Base-by-base conservation (phyloP, 2,329 filamentous ascomycete species). In the Hirsutella thompsonii region DNA sequence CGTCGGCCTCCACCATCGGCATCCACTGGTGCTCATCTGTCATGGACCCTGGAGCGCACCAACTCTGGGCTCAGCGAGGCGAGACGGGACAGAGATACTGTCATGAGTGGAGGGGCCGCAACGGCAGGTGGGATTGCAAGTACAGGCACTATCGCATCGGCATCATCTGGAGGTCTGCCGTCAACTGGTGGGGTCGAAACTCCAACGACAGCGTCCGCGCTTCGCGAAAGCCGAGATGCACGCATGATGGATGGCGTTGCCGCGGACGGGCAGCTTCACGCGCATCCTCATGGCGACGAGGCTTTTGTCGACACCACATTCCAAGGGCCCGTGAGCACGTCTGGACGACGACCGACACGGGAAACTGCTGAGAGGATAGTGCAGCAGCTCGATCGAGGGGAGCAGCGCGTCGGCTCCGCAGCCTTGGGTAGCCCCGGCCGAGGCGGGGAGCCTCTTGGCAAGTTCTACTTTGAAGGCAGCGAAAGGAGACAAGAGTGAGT, bases 171-270 rank as follows among this genome's bases (percentile, higher is more conserved):
- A 26, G 23, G 23, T 6, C 6, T 26, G 23, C 23, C 11, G 11
- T 26, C 23, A 26, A 26, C 23, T 11, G 36, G 50, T 36, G 50
- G 57, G 18, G 53, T 51, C 38, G 56, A 72, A 51, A 69, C 64
- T 8, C 66, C 63, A 2, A 61, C 60, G 46, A 72, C 56, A 56
- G 51, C 69, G 42, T 58, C 69, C 20, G 60, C 68, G 2, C 56
- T 68, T 6, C 64, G 69, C 41, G 73, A 79, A 54, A 62, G 70
- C 37, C 60, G 69, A 3, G 77, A 83, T 52, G 77, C 78, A 16
- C 70, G 74, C 39, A 78, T 81, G 69, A 64, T 83, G 42, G 79
- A 85, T 53, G 80, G 79, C 2, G 69, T 83, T 33, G 74, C 77
- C 1, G 58, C 64, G 3, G 80, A 81, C 51, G 69, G 74, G 29